Evolutionary conservation across 208 protist species (phyloP).

Genomic region (Wallacemonas rigidus): DNA sequence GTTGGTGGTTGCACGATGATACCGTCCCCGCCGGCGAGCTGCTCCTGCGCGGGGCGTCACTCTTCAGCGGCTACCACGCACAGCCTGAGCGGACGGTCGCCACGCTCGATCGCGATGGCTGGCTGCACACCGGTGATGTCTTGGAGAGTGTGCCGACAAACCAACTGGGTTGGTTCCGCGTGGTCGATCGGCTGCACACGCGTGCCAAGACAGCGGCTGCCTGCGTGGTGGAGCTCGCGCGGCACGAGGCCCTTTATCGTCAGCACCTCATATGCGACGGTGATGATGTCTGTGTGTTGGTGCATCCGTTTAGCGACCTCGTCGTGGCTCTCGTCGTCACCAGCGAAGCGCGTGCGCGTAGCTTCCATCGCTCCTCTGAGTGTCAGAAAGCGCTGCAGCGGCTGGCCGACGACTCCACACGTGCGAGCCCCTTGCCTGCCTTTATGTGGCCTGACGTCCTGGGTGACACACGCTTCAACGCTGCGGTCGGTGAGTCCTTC

Average conservation of each 20-base stretch:
- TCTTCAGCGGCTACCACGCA: constrained; percentile 85
- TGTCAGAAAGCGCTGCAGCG: constrained; percentile 3
- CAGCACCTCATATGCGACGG: constrained; percentile 42
- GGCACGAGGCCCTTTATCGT: constrained; percentile 59
- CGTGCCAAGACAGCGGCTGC: constrained; percentile 65
- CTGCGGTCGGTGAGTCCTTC: constrained; percentile 41
- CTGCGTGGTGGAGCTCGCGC: constrained; percentile 66
- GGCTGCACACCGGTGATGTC: constrained; percentile 82
- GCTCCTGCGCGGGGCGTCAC: constrained; percentile 53
- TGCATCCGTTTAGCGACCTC: constrained; percentile 29
- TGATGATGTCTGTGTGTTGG: constrained; percentile 46
- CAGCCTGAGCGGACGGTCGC: constrained; percentile 66
- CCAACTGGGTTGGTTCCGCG: constrained; percentile 48
- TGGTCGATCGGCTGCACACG: constrained; percentile 70
- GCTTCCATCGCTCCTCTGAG: constrained; percentile 17
- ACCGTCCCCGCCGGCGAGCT: constrained; percentile 68
- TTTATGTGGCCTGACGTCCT: constrained; percentile 3
- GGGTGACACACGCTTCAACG: constrained; percentile 29
- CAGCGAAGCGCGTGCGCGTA: constrained; percentile 19
- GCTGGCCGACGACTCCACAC: not conserved
- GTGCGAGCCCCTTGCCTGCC: not conserved
- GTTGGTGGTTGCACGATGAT: constrained; percentile 31
- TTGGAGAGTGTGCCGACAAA: constrained; percentile 38
- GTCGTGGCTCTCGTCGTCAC: constrained; percentile 23
- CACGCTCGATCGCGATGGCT: constrained; percentile 57